phyloP scores from a whole-genome alignment of 169 alveolate genomes.

The Plasmodium coatneyi region DNA sequence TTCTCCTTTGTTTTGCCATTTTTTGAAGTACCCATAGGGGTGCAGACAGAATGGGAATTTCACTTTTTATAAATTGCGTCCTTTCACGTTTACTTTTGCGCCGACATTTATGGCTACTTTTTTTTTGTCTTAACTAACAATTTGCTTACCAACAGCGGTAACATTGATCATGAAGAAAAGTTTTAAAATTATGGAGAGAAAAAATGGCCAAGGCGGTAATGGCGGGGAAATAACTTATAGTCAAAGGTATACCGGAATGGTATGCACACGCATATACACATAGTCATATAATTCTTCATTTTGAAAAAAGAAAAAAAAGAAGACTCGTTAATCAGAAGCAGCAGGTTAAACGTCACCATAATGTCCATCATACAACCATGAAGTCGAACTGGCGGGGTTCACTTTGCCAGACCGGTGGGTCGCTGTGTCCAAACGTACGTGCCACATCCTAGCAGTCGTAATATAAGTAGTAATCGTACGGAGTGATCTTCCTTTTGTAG shows the following conservation, averaged over 20 bases:
- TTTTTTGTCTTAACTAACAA: background rate
- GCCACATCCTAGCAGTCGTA: conserved; percentile 22
- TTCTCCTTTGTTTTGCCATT: background rate
- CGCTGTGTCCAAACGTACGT: background rate
- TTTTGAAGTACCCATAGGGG: background rate
- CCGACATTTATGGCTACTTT: background rate
- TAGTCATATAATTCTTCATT: background rate
- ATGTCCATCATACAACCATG: background rate
- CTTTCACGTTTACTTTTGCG: background rate
- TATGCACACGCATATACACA: background rate
- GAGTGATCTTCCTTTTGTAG: conserved; percentile 18
- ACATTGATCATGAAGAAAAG: background rate
- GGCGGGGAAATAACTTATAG: background rate
- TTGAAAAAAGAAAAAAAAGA: background rate
- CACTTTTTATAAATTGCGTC: background rate
- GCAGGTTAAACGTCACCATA: background rate
- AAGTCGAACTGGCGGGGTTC: background rate
- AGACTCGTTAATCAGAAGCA: background rate
- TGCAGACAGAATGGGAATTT: background rate
- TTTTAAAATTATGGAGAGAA: background rate
- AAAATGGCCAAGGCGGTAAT: background rate
- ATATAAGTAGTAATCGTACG: conserved; percentile 47
- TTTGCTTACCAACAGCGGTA: background rate
- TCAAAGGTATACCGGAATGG: background rate
- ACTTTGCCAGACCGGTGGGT: background rate